Conservation (phyloP, 441 rosid species). For the Bocquillonia castaneifolia region DNA sequence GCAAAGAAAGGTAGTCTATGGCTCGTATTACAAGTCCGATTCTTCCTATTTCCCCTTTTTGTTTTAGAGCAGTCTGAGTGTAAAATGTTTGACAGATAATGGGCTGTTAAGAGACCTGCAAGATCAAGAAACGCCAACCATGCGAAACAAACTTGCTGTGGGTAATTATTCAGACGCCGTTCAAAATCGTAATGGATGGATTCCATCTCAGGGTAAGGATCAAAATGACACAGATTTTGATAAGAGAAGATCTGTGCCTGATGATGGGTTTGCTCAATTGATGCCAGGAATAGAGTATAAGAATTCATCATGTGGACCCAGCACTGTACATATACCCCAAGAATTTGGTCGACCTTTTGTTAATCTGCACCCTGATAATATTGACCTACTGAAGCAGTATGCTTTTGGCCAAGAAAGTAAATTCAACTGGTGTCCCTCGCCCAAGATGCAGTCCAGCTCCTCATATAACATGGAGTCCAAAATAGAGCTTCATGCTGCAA, state of each 20-base stretch:
- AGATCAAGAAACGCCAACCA: conserved; percentile 70
- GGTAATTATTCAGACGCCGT: conserved; percentile 43
- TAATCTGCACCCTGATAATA: conserved; percentile 32
- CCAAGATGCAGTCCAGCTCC: conserved; percentile 44
- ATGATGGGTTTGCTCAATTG: conserved; percentile 40
- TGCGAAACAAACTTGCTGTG: conserved; percentile 47
- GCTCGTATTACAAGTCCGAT: background rate
- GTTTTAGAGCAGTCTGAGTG: conserved; percentile 23
- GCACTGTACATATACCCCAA: conserved; percentile 28
- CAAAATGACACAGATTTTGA: conserved; percentile 39
- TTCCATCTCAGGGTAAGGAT: conserved; percentile 46
- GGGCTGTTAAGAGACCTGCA: conserved; percentile 70
- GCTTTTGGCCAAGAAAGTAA: conserved; percentile 44
- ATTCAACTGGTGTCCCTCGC: conserved; percentile 31
- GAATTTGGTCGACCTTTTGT: conserved; percentile 34
- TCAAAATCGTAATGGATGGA: conserved; percentile 45
- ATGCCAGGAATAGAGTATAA: conserved; percentile 44
- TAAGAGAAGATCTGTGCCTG: conserved; percentile 46
- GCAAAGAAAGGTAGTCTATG: conserved; percentile 33
- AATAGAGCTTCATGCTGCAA: conserved; percentile 32
- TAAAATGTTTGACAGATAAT: conserved; percentile 44
- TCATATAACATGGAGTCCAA: conserved; percentile 42
- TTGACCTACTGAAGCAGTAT: conserved; percentile 31
- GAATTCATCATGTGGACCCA: conserved; percentile 50
- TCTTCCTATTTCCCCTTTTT: background rate